Base-by-base conservation (phyloP, 208 protist species). In the Wallacemonas sp. region DNA sequence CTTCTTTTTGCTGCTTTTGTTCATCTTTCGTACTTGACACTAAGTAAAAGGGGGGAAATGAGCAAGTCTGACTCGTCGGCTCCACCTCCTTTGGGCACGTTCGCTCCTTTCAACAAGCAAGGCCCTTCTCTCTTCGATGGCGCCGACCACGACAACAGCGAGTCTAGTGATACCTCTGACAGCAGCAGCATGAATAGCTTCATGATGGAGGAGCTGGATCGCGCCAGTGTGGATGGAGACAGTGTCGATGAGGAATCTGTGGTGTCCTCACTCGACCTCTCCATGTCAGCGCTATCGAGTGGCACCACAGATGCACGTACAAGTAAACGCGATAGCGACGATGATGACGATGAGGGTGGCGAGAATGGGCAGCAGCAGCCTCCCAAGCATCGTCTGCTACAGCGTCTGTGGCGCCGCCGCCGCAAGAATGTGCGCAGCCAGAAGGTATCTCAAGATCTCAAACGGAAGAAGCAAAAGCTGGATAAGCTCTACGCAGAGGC, bases 171-270 rank as follows among this genome's bases (percentile, higher is more conserved):
- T 44, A 2, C 42, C 24, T 44, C 36, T 12, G 11, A 49, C 33
- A 60, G 12, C 31, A 62, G 36, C 19, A 62, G 38, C 38, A 19
- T 39, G 21, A 63, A 62, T 59, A 75, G 64, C 36, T 41, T 14
- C 36, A 14, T 41, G 9, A 14, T 14, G 14, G 36, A 6, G 6
- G 36, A 41, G 36, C 36, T 41, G 9, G 36, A 41, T 14, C 9
- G 9, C 4, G 30, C 4, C 31, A 24, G 19, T 31, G 19, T 58
- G 12, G 51, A 34, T 31, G 31, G 5, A 2, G 51, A 39, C 28
- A 39, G 51, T 31, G 51, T 27, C 14, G 51, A 39, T 8, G 31
- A n/a, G 14, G 51, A 58, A 12, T 58, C 36, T 26, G 4, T 58
- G 8, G 4, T 15, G 8, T 54, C 46, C 24, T 54, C 46, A 4